These are phyloP conservation scores for Viola odorata DNA, from an alignment of 345 rosid genomes.

Conservation along the genomic window DNA sequence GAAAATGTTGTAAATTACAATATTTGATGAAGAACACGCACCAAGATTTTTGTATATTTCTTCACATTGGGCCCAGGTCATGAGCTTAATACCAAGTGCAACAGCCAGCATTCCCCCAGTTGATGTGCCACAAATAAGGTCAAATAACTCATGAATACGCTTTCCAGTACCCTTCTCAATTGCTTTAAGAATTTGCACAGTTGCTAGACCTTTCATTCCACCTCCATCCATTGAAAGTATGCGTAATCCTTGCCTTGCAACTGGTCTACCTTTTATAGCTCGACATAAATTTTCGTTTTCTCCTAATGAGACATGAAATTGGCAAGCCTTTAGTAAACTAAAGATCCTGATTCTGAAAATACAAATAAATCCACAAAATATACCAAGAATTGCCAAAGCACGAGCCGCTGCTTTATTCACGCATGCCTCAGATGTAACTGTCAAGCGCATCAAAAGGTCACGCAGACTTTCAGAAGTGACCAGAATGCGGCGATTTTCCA, in stretches of 20 bases:
- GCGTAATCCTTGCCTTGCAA: constrained; percentile 87
- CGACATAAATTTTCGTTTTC: constrained; percentile 93
- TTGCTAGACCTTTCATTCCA: constrained; percentile 99
- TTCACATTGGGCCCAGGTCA: constrained; percentile 84
- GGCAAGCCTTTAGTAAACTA: background rate
- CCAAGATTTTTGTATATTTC: constrained; percentile 98
- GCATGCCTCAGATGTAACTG: constrained; percentile 70
- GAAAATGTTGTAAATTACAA: background rate
- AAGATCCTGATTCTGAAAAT: background rate
- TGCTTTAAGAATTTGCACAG: constrained; percentile 94
- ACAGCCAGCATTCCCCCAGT: constrained; percentile 99
- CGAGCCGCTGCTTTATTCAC: constrained; percentile 97
- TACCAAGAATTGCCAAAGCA: constrained; percentile 97
- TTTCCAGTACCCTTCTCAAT: constrained; percentile 97
- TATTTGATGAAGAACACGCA: constrained; percentile 23
- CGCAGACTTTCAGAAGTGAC: constrained; percentile 93
- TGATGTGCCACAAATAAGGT: constrained; percentile 97
- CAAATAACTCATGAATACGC: constrained; percentile 91
- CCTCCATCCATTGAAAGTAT: constrained; percentile 99
- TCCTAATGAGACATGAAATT: constrained; percentile 43
- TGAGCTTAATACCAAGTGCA: constrained; percentile 90
- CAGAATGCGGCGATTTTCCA: constrained; percentile 84
- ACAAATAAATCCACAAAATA: constrained; percentile 14
- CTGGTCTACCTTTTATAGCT: constrained; percentile 81
- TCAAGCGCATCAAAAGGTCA: constrained; percentile 79